phyloP scores from a whole-genome alignment of 768 basidiomycete species.

The Rhizopogon vinicolor region DNA sequence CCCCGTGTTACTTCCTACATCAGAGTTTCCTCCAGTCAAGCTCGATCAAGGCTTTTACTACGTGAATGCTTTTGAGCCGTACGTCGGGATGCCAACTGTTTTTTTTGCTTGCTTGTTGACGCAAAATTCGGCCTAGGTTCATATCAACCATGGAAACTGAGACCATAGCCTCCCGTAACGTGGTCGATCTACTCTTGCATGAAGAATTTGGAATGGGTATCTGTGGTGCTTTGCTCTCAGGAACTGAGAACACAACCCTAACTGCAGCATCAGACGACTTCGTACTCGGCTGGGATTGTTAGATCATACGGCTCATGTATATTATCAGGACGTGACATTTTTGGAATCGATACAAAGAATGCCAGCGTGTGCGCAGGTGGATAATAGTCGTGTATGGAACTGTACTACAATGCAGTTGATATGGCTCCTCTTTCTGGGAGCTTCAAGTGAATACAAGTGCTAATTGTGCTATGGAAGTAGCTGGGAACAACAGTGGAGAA shows the following conservation, averaged over 20 bases:
- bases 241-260: constrained; percentile 10
- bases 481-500: too few relatives aligned
- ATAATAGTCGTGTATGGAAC: neutral
- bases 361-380: neutral
- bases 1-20: constrained; percentile 64
- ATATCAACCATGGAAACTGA: constrained; percentile 96
- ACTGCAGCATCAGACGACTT: constrained; percentile 33
- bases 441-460: too few relatives aligned
- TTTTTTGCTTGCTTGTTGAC: constrained; percentile 1
- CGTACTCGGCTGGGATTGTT: constrained; percentile 79
- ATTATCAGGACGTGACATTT: too few relatives aligned
- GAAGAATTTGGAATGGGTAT: constrained; percentile 71
- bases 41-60: constrained; percentile 82
- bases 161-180: constrained; percentile 76
- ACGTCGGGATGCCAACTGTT: constrained; percentile 26
- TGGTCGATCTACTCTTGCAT: constrained; percentile 72
- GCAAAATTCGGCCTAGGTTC: constrained; percentile 38
- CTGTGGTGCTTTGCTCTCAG: constrained; percentile 46
- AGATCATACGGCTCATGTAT: constrained; percentile 9
- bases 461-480: too few relatives aligned
- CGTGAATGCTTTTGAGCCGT: constrained; percentile 90
- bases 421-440: too few relatives aligned
- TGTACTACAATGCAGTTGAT: neutral
- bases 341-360: too few relatives aligned
- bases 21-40: constrained; percentile 70